Base-by-base conservation (phyloP, 192 early-diverging fungal genomes). In the Coemansia sp. region DNA sequence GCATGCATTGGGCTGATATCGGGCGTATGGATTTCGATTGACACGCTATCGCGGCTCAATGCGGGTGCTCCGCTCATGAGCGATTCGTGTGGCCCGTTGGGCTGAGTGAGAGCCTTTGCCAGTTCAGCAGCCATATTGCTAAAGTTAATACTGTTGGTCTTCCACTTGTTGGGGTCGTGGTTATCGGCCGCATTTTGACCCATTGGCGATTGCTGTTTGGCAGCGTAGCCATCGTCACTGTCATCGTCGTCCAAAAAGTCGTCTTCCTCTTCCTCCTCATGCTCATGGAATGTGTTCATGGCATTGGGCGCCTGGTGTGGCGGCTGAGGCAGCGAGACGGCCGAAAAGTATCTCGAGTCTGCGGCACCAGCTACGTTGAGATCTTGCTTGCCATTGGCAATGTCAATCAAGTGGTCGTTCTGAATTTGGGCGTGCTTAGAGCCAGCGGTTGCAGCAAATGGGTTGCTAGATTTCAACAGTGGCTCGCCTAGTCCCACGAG, bases 161-260 rank as follows among this genome's bases (percentile, higher is more conserved):
- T 76, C 70, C 63, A 69, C n/a, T 52, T 64, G 2, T 19, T 43
- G 1, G 17, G 16, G 38, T 11, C 19, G 0, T 46, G 17, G 16
- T 8, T 57, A 53, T 33, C 47, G 38, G 42, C 62, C 44, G 21
- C 42, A 5, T 32, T 64, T 2, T 1, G 28, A 13, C 26, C 35
- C 9, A 16, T 19, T 7, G 59, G 59, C 17, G 59, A 61, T 3
- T 19, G 17, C 37, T 23, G 17, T 21, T 61, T 61, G 59, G 59
- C 21, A 7, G 11, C 59, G 21, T 13, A 61, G 3, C 37, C 59
- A 26, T 61, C 67, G 16, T 64, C 73, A 33, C 58, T 65, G 38
- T 82, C 78, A 55, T 80, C 78, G 66, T 66, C 70, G 9, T 76
- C 74, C 57, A 82, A 62, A 42, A 73, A 70, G 32, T 66, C 78